Conservation (phyloP, 2,329 filamentous ascomycete species). For the Myrmaecium sp. region DNA sequence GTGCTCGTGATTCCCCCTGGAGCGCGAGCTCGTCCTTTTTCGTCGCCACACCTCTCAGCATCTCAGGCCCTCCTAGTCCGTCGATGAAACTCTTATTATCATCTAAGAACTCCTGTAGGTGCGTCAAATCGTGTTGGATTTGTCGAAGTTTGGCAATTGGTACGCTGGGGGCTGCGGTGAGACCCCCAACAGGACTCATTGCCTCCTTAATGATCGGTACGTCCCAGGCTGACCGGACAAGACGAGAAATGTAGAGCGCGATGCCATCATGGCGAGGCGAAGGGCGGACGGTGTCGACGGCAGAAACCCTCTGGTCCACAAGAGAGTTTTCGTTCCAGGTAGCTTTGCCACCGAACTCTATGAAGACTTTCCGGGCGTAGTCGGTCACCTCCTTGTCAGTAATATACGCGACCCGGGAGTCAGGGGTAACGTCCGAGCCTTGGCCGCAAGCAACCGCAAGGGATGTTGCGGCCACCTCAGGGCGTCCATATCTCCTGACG, state of each 20-base stretch:
- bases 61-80: constrained; percentile 78
- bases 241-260: constrained; percentile 68
- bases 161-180: constrained; percentile 51
- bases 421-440: constrained; percentile 60
- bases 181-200: constrained; percentile 38
- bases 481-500: constrained; percentile 68
- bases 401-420: constrained; percentile 50
- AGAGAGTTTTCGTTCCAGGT: constrained; percentile 63
- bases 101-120: constrained; percentile 65
- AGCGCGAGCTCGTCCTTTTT: constrained; percentile 83
- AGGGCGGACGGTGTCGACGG: constrained; percentile 67
- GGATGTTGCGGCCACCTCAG: constrained; percentile 78
- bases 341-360: constrained; percentile 81
- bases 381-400: constrained; percentile 78
- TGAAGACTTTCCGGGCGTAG: constrained; percentile 70
- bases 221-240: constrained; percentile 84
- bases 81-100: constrained; percentile 86
- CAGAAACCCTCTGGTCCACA: constrained; percentile 41
- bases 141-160: constrained; percentile 49
- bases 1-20: constrained; percentile 83
- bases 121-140: constrained; percentile 66
- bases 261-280: constrained; percentile 83
- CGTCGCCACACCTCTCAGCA: constrained; percentile 58
- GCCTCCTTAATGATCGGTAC: constrained; percentile 49
- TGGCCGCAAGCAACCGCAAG: constrained; percentile 91